These are phyloP conservation scores for Aspergillus steynii DNA, from an alignment of 495 filamentous ascomycete species.

Conservation along the genomic window DNA sequence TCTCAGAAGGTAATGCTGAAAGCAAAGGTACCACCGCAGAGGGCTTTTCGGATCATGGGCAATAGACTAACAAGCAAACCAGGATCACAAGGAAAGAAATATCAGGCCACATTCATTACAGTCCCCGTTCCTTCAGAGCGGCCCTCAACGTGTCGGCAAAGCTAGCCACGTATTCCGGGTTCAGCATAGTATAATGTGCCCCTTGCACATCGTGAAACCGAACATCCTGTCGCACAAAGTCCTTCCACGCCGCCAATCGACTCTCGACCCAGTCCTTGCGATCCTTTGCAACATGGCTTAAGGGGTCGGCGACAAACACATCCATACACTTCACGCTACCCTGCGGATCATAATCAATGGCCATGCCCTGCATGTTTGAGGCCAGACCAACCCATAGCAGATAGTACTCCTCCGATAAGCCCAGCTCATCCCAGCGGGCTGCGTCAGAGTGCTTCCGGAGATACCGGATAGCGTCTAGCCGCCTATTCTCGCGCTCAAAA, in stretches of 20 bases:
- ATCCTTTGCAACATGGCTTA: conserved; percentile 37
- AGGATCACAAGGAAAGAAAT: background rate
- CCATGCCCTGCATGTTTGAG: conserved; percentile 44
- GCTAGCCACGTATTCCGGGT: conserved; percentile 14
- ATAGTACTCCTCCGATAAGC: conserved; percentile 28
- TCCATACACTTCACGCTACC: conserved; percentile 46
- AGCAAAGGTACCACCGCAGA: background rate
- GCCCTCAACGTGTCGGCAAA: conserved; percentile 14
- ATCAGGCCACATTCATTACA: conserved; percentile 2
- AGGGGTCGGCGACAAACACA: conserved; percentile 48
- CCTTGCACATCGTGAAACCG: conserved; percentile 16
- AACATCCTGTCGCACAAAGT: conserved; percentile 28
- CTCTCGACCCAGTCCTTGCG: conserved; percentile 45
- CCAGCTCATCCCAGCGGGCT: conserved; percentile 38
- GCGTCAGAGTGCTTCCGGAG: conserved; percentile 4
- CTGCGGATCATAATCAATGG: conserved; percentile 50
- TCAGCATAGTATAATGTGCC: conserved; percentile 26
- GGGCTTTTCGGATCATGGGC: background rate
- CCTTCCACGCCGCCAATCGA: conserved; percentile 43
- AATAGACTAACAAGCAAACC: background rate
- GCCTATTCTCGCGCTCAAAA: conserved; percentile 7
- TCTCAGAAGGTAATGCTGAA: background rate
- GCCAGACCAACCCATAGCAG: conserved; percentile 44
- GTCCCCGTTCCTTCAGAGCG: conserved; percentile 14
- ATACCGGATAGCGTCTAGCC: conserved; percentile 17